Base-by-base conservation (phyloP, 805 yeast species). In the Soucietia sequanensis region DNA sequence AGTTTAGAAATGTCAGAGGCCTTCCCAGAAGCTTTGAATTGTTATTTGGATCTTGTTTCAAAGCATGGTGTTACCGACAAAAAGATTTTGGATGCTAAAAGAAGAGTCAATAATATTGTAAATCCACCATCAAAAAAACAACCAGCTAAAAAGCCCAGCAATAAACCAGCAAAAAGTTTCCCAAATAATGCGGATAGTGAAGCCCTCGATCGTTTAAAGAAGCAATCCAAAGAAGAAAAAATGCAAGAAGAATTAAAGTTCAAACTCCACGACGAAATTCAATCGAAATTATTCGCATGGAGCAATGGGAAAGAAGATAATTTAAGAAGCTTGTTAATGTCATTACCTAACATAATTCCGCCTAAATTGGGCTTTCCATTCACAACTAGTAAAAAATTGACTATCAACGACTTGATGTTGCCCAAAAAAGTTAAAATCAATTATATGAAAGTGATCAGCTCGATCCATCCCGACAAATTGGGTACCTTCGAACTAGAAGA, bases 391-490 rank as follows among this genome's bases (percentile, higher is more conserved):
- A 47, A 48, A 35, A 58, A 56, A 12, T 81, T 89, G 4, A 57
- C 80, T 1, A 58, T 83, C 52, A 71, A 81, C 4, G 97, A 91
- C 37, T 65, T 93, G 39, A 93, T 93, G 39, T 66, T 90, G 43
- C 91, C 95, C 13, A 90, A 89, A 48, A 89, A 85, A 56, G 97
- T 89, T 24, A 91, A 91, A 56, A 66, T 91, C 23, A 69, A 70
- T 13, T 93, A 93, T 58, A 77, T 84, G 87, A 83, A 81, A 50
- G 91, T 87, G 1, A 86, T 82, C 30, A 76, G 87, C 33, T 69
- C 76, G 37, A 82, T 86, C 5, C 93, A 84, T 50, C 93, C 93
- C 0, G 99, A 93, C 58, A 93, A 93, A 57, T 65, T 90, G 16
- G 67, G 78, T 5, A 58, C 61, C 15, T 76, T 82, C 2, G 65